phyloP scores from a whole-genome alignment of 257 asterid species.

The Nicotiana paniculata region DNA sequence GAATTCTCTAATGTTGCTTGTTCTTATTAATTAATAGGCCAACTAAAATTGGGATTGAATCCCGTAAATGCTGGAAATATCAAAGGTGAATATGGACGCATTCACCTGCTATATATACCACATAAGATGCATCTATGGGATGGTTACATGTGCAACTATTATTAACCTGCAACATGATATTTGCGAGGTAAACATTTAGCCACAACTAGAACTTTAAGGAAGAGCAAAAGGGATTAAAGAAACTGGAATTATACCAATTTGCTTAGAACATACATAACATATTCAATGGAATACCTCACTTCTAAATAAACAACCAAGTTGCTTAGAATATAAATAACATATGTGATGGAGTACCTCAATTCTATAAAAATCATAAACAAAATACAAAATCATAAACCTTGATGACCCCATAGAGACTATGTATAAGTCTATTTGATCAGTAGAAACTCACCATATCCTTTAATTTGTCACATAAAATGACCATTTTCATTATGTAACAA shows the following conservation, averaged over 20 bases:
- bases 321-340: neutral
- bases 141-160: no score
- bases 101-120: no score
- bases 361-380: neutral
- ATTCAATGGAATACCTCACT: neutral
- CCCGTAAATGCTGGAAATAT: no score
- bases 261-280: constrained; percentile 1
- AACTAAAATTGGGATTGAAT: no score
- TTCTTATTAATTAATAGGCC: no score
- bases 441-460: neutral
- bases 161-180: no score
- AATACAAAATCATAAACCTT: neutral
- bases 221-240: neutral
- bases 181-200: neutral
- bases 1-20: no score
- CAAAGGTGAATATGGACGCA: no score
- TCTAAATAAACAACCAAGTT: neutral
- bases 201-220: neutral
- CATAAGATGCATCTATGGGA: no score
- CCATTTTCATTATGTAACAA: no score
- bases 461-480: no score
- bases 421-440: neutral
- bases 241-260: neutral
- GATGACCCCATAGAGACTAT: neutral
- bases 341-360: neutral